Conservation (phyloP, 768 basidiomycete genomes). For the Arthromyces matolae region DNA sequence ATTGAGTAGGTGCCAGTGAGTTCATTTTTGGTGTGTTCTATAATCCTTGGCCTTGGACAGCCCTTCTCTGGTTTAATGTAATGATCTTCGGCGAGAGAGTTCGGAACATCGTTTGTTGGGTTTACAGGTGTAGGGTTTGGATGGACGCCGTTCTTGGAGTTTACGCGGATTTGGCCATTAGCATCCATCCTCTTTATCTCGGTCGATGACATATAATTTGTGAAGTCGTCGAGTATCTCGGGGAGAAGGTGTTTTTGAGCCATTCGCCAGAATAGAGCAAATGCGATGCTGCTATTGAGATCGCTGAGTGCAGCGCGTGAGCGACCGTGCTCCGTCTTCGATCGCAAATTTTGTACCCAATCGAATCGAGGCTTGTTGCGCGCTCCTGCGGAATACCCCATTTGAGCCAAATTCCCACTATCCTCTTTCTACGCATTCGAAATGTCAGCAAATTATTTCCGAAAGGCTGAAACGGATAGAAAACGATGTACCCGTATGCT, state of each 20-base stretch:
- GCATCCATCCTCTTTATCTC: constrained; percentile 1
- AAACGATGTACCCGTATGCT: too few relatives aligned
- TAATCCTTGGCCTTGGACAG: too few relatives aligned
- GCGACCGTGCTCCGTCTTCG: neutral
- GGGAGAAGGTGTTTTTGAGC: neutral
- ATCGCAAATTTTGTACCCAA: constrained; percentile 15
- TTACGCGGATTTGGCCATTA: neutral
- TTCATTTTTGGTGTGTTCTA: neutral
- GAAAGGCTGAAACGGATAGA: too few relatives aligned
- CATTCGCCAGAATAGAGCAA: neutral
- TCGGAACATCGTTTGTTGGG: too few relatives aligned
- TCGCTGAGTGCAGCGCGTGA: neutral
- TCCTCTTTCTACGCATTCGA: constrained; percentile 20
- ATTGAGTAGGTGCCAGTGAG: neutral
- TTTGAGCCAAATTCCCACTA: constrained; percentile 9
- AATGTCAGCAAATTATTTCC: too few relatives aligned
- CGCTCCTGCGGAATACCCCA: constrained; percentile 18
- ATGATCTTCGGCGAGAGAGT: neutral
- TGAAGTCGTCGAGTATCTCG: neutral
- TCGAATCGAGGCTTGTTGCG: constrained; percentile 10
- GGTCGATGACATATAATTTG: neutral
- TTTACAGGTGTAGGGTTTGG: too few relatives aligned
- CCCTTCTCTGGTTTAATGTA: neutral
- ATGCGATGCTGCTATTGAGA: neutral
- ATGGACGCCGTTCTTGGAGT: neutral